A percentile compares a stretch with the other conserved stretches of the same genome.
Conservation (phyloP, 192 early-diverging fungal species). For the Podila epicladia region DNA sequence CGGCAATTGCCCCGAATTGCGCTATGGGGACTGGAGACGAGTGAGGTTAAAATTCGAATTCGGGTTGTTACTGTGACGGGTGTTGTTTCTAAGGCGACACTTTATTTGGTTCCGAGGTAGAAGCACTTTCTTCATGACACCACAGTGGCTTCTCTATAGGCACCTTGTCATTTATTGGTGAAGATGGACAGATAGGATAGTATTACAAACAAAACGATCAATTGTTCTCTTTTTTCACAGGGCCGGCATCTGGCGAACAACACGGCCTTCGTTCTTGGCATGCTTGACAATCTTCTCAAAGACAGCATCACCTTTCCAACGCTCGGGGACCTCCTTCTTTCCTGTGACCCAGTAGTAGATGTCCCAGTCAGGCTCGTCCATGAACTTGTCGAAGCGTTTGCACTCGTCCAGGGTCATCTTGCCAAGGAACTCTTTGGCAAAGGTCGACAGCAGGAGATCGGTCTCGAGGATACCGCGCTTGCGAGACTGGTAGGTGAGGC, state of each 20-base stretch:
- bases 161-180: background rate
- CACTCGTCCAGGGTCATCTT: constrained; percentile 66
- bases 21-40: too few relatives aligned
- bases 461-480: constrained; percentile 96
- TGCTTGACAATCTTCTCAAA: constrained; percentile 77
- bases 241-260: constrained; percentile 88
- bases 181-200: background rate
- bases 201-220: too few relatives aligned
- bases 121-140: too few relatives aligned
- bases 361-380: constrained; percentile 96
- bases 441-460: constrained; percentile 91
- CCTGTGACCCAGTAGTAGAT: constrained; percentile 92
- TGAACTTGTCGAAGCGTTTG: constrained; percentile 79
- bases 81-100: too few relatives aligned
- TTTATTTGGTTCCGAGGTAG: too few relatives aligned
- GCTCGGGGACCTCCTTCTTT: constrained; percentile 71
- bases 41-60: too few relatives aligned
- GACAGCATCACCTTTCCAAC: constrained; percentile 58
- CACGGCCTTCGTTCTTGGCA: constrained; percentile 78
- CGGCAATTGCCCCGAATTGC: too few relatives aligned
- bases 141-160: too few relatives aligned
- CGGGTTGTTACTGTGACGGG: too few relatives aligned
- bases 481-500: constrained; percentile 86
- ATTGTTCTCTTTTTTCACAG: constrained; percentile 37
- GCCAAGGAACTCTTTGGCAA: constrained; percentile 73